phyloP scores from a whole-genome alignment of 164 flowering plant genomes.

The Liquidambar formosana region DNA sequence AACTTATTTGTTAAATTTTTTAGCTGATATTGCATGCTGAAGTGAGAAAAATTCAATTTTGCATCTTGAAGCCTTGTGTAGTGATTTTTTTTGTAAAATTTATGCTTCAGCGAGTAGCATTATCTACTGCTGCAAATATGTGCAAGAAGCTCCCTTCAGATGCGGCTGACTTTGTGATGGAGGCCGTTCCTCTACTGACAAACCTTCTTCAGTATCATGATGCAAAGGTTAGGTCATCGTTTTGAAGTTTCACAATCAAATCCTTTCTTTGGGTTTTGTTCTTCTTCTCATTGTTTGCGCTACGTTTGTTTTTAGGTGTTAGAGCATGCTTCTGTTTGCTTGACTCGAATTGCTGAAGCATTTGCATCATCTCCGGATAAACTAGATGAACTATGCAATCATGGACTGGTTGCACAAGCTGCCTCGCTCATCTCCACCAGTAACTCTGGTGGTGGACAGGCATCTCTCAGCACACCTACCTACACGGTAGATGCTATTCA shows the following conservation, averaged over 20 bases:
- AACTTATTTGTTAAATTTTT: constrained; percentile 5
- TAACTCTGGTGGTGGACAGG: constrained; percentile 90
- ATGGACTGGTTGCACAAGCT: constrained; percentile 93
- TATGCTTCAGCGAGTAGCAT: constrained; percentile 78
- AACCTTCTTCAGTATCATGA: constrained; percentile 97
- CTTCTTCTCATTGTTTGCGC: background rate
- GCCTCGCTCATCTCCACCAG: constrained; percentile 85
- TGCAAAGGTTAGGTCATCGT: constrained; percentile 57
- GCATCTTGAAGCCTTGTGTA: constrained; percentile 1
- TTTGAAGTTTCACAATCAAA: background rate
- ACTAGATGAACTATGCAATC: constrained; percentile 92
- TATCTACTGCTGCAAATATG: constrained; percentile 99
- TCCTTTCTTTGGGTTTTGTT: background rate
- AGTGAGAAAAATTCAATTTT: background rate
- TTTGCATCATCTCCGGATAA: constrained; percentile 89
- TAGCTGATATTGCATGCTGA: background rate
- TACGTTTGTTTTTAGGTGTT: constrained; percentile 55
- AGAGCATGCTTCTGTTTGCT: constrained; percentile 95
- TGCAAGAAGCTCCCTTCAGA: constrained; percentile 99
- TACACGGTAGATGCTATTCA: constrained; percentile 66
- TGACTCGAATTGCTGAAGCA: constrained; percentile 95
- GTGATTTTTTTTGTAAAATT: background rate
- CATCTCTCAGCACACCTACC: constrained; percentile 87
- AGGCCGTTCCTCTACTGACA: constrained; percentile 92
- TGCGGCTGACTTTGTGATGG: constrained; percentile 99